phyloP scores from a whole-genome alignment of 139 green algal species.

The Chlamydomonas incerta region DNA sequence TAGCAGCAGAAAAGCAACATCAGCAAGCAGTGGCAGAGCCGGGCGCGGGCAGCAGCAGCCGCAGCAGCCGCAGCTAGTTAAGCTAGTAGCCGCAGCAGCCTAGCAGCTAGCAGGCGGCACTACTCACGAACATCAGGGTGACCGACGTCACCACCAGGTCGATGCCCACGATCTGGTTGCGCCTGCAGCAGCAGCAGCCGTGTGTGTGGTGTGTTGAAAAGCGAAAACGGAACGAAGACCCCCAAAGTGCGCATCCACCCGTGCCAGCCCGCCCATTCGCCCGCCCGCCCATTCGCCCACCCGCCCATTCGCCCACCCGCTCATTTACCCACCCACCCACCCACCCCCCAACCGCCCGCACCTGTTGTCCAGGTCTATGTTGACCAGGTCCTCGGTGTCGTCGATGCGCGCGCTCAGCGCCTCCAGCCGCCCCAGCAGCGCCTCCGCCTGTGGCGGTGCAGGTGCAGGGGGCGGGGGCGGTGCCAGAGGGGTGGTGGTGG shows the following conservation, averaged over 20 bases:
- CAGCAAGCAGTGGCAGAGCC: too few species aligned
- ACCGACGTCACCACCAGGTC: slow-evolving; percentile 40
- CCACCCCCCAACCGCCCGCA: not conserved
- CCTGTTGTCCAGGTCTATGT: slow-evolving; percentile 87
- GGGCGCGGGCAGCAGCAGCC: too few species aligned
- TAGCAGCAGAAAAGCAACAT: too few species aligned
- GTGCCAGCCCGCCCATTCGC: too few species aligned
- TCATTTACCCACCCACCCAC: not conserved
- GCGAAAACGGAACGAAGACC: too few species aligned
- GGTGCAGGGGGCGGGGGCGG: not conserved
- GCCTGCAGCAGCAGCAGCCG: slow-evolving; percentile 44
- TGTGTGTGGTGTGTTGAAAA: not conserved
- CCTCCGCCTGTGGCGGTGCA: slow-evolving; percentile 59
- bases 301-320: too few species aligned
- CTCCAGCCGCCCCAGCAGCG: slow-evolving; percentile 77
- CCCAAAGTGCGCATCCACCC: too few species aligned
- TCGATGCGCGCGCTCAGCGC: slow-evolving; percentile 89
- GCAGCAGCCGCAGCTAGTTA: too few species aligned
- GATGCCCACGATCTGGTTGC: slow-evolving; percentile 69
- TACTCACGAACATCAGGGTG: slow-evolving; percentile 51
- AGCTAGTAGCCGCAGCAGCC: too few species aligned
- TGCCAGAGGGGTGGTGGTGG: not conserved
- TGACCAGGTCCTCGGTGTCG: slow-evolving; percentile 92
- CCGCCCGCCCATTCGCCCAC: too few species aligned
- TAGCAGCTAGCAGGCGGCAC: too few species aligned